Percentiles rank a stretch among this genome's conserved stretches.
These are phyloP conservation scores for Drechslerella coelobrocha DNA, from an alignment of 2,329 filamentous ascomycete species.

Conservation along the genomic window DNA sequence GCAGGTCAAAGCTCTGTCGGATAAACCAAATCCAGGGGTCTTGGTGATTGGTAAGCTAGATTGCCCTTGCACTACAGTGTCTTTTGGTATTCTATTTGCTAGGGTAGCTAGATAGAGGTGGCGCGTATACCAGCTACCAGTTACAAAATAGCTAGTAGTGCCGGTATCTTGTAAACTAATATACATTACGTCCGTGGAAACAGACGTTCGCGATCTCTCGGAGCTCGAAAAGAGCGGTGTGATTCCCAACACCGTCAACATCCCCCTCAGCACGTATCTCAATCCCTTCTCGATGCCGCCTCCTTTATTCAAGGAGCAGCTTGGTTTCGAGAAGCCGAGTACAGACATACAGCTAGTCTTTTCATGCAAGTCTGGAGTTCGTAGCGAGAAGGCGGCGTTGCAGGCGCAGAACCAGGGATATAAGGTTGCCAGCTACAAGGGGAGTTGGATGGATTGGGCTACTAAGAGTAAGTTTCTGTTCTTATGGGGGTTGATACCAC, in stretches of 20 bases:
- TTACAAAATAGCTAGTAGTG: no score
- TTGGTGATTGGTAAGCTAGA: constrained; percentile 30
- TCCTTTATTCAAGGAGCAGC: constrained; percentile 76
- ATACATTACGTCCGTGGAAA: constrained; percentile 52
- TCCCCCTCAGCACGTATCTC: constrained; percentile 77
- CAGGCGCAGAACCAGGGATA: constrained; percentile 81
- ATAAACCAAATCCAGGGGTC: constrained; percentile 26
- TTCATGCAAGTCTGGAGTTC: constrained; percentile 91
- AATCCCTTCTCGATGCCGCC: constrained; percentile 78
- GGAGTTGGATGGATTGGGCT: constrained; percentile 76
- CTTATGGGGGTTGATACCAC: not conserved
- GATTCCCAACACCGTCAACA: constrained; percentile 82
- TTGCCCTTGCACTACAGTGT: not conserved
- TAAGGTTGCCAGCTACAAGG: constrained; percentile 63
- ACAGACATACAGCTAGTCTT: constrained; percentile 71
- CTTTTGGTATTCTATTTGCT: not conserved
- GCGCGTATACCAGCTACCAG: no score
- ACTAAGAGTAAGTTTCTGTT: constrained; percentile 59
- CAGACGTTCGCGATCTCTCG: constrained; percentile 73
- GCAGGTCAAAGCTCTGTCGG: constrained; percentile 25
- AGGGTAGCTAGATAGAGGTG: no score
- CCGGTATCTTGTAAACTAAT: not conserved
- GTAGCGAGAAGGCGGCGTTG: constrained; percentile 76
- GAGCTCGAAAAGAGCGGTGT: constrained; percentile 70
- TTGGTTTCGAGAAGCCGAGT: constrained; percentile 75